Base-by-base conservation (phyloP, 345 rosid genomes). In the Eucalyptus cladocalyx region DNA sequence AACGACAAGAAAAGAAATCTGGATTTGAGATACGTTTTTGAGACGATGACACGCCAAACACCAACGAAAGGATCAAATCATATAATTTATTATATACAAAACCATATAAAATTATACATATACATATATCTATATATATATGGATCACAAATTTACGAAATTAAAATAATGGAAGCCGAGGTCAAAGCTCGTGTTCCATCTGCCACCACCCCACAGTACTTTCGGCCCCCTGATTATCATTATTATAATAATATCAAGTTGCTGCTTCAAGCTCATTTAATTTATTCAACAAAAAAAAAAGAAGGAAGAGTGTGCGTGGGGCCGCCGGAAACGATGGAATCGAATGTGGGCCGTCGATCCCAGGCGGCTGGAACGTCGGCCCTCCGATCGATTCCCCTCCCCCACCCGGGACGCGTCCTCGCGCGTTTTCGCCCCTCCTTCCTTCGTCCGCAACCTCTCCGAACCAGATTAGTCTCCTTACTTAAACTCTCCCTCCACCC, bases 281-380 rank as follows among this genome's bases (percentile, higher is more conserved):
- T 81, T 50, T 56, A 43, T 26, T 28, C 18, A 6, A 28, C 32
- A 28, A 21, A 58, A 65, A n/a, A 23, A 26, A 26, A 9, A 10
- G 12, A 26, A 1, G 14, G 15, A 18, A 58, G 65, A 5, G 65
- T 24, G 69, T 56, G 40, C 47, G 54, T 53, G 43, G 19, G 86
- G 93, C 89, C 91, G 34, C 91, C 92, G 91, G 93, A 90, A 88
- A 80, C 88, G 58, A 32, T 88, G 56, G 50, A 88, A 11, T 50
- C 54, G 5, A 86, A 90, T 42, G 30, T 12, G 65, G 86, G 62
- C 93, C 94, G 92, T 93, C 45, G 93, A 93, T 94, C 24, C 19
- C 62, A 89, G 97, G 96, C 94, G 95, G 96, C 97, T 92, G 47
- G 50, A 90, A 89, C 93, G 88, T 87, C 83, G 87, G n/a, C 95